Percentiles rank a stretch among this genome's conserved stretches.
Evolutionary conservation across 768 basidiomycete species (phyloP).

Genomic region (Postia placenta): DNA sequence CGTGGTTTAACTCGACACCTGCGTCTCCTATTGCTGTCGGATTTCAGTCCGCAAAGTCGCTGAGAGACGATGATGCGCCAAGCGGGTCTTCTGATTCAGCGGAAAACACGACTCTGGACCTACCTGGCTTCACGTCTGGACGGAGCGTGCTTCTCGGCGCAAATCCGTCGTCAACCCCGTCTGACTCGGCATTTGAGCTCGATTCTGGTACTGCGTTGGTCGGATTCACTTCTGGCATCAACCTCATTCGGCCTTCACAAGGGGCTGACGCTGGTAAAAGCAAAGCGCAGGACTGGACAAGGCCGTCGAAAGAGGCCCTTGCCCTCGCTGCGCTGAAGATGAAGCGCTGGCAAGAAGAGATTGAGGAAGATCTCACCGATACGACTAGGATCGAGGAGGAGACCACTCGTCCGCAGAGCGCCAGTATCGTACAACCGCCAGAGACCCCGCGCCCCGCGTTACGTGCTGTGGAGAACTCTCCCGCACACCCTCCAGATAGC

Average conservation of each 20-base stretch:
- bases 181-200: not conserved
- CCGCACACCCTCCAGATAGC: slow-evolving; percentile 10
- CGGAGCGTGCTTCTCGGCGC: not conserved
- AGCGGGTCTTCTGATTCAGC: not conserved
- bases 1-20: slow-evolving; percentile 8
- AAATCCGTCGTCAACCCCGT: not conserved
- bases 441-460: slow-evolving; percentile 12
- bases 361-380: slow-evolving; percentile 8
- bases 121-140: slow-evolving; percentile 1
- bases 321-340: slow-evolving; percentile 16
- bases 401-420: not conserved
- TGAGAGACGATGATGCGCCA: not conserved
- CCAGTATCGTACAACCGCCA: not conserved
- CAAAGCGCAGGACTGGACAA: slow-evolving; percentile 9
- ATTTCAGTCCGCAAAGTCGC: slow-evolving; percentile 11
- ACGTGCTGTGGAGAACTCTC: slow-evolving; percentile 16
- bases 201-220: too few species aligned
- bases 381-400: not conserved
- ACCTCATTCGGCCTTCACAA: not conserved
- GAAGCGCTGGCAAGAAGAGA: slow-evolving; percentile 20
- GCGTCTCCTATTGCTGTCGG: slow-evolving; percentile 1
- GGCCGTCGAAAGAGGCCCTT: slow-evolving; percentile 19
- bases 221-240: slow-evolving; percentile 4
- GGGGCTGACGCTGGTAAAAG: slow-evolving; percentile 3
- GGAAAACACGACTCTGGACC: not conserved